Evolutionary conservation across 345 rosid species (phyloP).

Genomic region (Garcia nutans): DNA sequence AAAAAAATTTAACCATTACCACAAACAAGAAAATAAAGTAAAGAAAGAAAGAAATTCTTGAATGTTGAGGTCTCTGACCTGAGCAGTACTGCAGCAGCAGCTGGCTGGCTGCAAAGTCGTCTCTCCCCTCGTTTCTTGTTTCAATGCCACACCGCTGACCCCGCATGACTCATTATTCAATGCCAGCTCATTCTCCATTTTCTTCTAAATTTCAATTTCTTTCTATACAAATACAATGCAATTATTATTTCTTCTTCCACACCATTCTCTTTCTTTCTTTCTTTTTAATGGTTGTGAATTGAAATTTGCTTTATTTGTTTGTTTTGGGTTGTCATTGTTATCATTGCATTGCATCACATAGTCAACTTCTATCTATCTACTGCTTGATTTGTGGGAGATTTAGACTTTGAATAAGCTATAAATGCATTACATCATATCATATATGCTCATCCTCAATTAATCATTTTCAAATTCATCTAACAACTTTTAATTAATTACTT

Average conservation of each 20-base stretch:
- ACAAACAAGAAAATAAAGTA: background rate
- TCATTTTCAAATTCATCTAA: no score
- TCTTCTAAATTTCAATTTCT: background rate
- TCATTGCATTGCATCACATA: background rate
- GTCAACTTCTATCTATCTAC: background rate
- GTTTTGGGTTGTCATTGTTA: slow-evolving; percentile 2
- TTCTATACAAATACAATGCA: no score
- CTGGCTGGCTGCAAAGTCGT: slow-evolving; percentile 17
- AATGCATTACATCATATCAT: no score
- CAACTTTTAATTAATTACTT: no score
- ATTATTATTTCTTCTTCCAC: background rate
- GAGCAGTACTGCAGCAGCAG: background rate
- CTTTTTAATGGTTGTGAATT: background rate
- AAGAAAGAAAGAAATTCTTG: background rate
- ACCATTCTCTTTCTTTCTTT: background rate
- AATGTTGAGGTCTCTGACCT: background rate
- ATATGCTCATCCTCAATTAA: no score
- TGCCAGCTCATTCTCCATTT: slow-evolving; percentile 23
- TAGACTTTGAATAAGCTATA: slow-evolving; percentile 9
- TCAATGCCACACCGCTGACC: slow-evolving; percentile 35
- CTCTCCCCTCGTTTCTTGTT: slow-evolving; percentile 22
- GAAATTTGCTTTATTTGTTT: background rate
- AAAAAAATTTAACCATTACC: background rate
- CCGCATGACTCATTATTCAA: slow-evolving; percentile 26
- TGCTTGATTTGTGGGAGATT: background rate